phyloP scores from a whole-genome alignment of 2,329 filamentous ascomycete genomes.

The Hypoxylon sp. region DNA sequence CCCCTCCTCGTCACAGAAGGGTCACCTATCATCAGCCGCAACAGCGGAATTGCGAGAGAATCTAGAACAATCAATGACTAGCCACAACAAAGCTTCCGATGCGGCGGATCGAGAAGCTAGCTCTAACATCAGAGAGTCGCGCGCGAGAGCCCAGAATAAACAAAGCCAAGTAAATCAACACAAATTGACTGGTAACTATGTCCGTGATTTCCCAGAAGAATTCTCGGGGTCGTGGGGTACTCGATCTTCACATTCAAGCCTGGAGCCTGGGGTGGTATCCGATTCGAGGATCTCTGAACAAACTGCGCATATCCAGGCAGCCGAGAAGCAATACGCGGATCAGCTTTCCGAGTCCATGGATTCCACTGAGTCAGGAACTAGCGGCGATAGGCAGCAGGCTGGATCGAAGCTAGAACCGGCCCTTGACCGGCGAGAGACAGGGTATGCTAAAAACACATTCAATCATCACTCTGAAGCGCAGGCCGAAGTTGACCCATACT shows the following conservation, averaged over 20 bases:
- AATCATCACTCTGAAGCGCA: slow-evolving; percentile 30
- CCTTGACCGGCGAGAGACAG: slow-evolving; percentile 34
- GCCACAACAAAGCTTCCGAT: slow-evolving; percentile 52
- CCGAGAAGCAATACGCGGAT: slow-evolving; percentile 49
- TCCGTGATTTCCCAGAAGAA: slow-evolving; percentile 68
- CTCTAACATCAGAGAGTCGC: slow-evolving; percentile 45
- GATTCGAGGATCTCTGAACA: slow-evolving; percentile 27
- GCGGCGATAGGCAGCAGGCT: slow-evolving; percentile 49
- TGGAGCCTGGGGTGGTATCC: slow-evolving; percentile 2
- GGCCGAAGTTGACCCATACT: slow-evolving; percentile 58
- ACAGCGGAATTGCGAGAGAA: slow-evolving; percentile 46
- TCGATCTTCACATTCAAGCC: slow-evolving; percentile 16
- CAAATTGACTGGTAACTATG: slow-evolving; percentile 63
- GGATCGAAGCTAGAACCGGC: slow-evolving; percentile 42
- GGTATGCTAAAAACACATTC: slow-evolving; percentile 22
- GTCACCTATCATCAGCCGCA: not conserved
- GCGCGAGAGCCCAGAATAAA: slow-evolving; percentile 44
- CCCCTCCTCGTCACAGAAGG: slow-evolving; percentile 12
- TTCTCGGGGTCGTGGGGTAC: slow-evolving; percentile 61
- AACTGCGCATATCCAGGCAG: slow-evolving; percentile 42
- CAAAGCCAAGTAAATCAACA: slow-evolving; percentile 44
- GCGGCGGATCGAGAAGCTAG: slow-evolving; percentile 51
- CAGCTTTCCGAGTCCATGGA: slow-evolving; percentile 45
- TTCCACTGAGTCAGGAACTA: slow-evolving; percentile 48
- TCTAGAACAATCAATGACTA: slow-evolving; percentile 53